Conservation (phyloP, 2,329 filamentous ascomycete genomes). For the Fusarium irregulare region DNA sequence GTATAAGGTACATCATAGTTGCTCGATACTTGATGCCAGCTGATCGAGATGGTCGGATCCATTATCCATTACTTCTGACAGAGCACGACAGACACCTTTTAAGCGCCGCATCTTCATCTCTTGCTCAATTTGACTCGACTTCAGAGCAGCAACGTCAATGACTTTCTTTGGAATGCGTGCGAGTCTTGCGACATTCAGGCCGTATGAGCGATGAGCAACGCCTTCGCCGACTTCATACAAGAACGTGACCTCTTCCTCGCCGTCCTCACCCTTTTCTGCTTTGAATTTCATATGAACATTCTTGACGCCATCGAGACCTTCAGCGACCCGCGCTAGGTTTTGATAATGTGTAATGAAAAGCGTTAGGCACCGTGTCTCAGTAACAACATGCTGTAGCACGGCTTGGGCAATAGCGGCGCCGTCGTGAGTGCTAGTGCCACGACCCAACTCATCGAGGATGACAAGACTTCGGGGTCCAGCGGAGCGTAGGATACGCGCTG, state of each 20-base stretch:
- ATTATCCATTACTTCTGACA: constrained; percentile 56
- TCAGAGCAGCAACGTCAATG: constrained; percentile 80
- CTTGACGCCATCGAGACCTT: constrained; percentile 75
- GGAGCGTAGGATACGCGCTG: constrained; percentile 87
- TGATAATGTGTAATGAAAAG: constrained; percentile 99
- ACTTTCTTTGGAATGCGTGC: constrained; percentile 83
- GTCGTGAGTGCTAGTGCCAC: constrained; percentile 94
- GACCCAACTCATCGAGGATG: constrained; percentile 92
- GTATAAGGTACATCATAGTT: constrained; percentile 57
- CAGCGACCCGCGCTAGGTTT: constrained; percentile 76
- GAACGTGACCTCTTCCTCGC: constrained; percentile 87
- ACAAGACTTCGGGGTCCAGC: constrained; percentile 87
- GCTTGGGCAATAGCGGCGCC: constrained; percentile 95
- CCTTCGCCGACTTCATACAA: constrained; percentile 92
- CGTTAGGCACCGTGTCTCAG: constrained; percentile 79
- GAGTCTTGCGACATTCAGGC: constrained; percentile 89
- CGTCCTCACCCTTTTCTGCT: constrained; percentile 53
- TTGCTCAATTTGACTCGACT: constrained; percentile 84
- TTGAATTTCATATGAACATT: constrained; percentile 97
- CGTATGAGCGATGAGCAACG: constrained; percentile 93
- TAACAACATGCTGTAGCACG: constrained; percentile 86
- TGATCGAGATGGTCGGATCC: constrained; percentile 61
- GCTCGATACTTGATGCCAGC: constrained; percentile 67
- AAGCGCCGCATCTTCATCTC: constrained; percentile 74
- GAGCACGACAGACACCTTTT: constrained; percentile 57